Evolutionary conservation across 352 stramenopile genomes (phyloP), one percentile per base, ranked within the genome.

Genomic region (Globisporangium paroecandrum): DNA sequence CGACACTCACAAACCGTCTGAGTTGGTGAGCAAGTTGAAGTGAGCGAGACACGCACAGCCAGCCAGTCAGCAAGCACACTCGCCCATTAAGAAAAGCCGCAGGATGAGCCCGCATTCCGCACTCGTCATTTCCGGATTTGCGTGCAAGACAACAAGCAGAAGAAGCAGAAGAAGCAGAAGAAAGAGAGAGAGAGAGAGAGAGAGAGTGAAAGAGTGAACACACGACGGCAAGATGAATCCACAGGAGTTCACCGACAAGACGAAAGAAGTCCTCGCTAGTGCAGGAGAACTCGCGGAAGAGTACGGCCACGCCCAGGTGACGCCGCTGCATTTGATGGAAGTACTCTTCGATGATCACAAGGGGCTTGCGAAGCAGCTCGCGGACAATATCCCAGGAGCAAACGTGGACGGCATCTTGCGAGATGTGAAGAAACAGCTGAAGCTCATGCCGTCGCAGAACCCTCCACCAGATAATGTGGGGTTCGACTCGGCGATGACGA

Each of bases 201-300:
- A 72, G 29, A 62, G 10, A 68, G 9, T 27, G 25, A 27, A 27
- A 71, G 8, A 71, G 51, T 69, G 24, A 72, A 57, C 18, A 69
- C 43, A 77, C 49, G 1, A 25, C 41, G n/a, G 60, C 27, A 77
- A 53, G 55, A 89, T 93, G 81, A 91, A 93, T 38, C 78, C 74
- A 2, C 74, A 81, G n/a, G 87, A 92, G 59, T 94, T 85, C 55
- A 95, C 83, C 0, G 87, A 96, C 65, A 93, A 92, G 74, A 91
- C 87, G 20, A 82, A 80, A 69, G 81, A 90, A 70, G 81, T 81
- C 54, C 54, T 96, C 34, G 63, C 72, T 47, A 72, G 72, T 8
- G 81, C 87, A 22, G 65, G 78, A 32, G 72, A 79, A 61, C 66
- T 85, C 51, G 85, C 81, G 4, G 84, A 93, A 68, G 81, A 92